Conservation (phyloP, 257 asterid genomes). For the Nicotiana benthamiana region DNA sequence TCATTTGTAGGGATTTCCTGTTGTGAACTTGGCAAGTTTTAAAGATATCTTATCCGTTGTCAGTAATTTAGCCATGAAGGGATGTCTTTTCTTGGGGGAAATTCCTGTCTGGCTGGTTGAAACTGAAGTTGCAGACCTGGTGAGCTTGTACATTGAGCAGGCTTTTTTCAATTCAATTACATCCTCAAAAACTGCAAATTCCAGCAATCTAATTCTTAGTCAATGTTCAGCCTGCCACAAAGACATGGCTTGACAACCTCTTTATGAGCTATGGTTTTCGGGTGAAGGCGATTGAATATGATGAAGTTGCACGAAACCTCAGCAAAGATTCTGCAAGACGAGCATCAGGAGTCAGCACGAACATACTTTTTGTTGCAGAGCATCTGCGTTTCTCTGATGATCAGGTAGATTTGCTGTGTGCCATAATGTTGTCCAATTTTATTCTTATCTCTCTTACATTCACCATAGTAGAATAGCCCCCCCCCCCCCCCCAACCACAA, state of each 20-base stretch:
- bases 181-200: background rate
- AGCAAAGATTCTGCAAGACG: conserved; percentile 20
- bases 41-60: conserved; percentile 35
- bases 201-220: background rate
- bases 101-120: conserved; percentile 52
- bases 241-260: conserved; percentile 50
- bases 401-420: conserved; percentile 38
- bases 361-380: conserved; percentile 52
- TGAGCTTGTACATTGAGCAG: conserved; percentile 1
- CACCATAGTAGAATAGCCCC: background rate
- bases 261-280: conserved; percentile 60
- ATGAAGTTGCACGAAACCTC: conserved; percentile 33
- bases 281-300: conserved; percentile 33
- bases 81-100: conserved; percentile 61
- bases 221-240: conserved; percentile 27
- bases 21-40: conserved; percentile 41
- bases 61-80: conserved; percentile 61
- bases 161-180: background rate
- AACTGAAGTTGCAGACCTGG: conserved; percentile 31
- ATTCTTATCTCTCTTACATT: background rate
- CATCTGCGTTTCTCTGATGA: conserved; percentile 75
- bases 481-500: too few relatives aligned
- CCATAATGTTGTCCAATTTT: background rate
- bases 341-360: conserved; percentile 8
- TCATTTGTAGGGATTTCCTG: conserved; percentile 56